phyloP scores from a whole-genome alignment of 2,329 filamentous ascomycete species.

The Hymenoscyphus occultus region DNA sequence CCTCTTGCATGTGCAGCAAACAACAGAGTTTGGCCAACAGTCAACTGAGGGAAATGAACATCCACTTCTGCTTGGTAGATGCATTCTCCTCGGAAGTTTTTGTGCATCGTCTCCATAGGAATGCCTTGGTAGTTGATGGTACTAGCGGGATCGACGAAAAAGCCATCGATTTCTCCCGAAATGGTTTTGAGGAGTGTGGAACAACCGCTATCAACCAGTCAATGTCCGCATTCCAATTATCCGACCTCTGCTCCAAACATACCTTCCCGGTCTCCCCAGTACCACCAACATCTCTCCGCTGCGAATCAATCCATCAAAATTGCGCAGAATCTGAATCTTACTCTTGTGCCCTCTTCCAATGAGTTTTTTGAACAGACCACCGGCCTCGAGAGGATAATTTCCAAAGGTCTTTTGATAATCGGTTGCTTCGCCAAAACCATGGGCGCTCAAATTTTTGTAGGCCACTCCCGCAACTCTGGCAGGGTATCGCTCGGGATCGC shows the following conservation, averaged over 20 bases:
- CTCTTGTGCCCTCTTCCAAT: constrained; percentile 50
- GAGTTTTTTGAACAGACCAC: constrained; percentile 45
- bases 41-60: constrained; percentile 74
- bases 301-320: constrained; percentile 62
- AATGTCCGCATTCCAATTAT: not conserved
- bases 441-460: constrained; percentile 66
- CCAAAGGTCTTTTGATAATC: constrained; percentile 67
- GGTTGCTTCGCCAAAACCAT: constrained; percentile 64
- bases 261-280: constrained; percentile 62
- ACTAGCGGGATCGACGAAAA: constrained; percentile 50
- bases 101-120: constrained; percentile 47
- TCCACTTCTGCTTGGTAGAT: constrained; percentile 76
- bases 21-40: constrained; percentile 68
- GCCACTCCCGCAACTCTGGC: constrained; percentile 61
- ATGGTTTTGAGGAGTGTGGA: constrained; percentile 62
- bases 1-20: constrained; percentile 66
- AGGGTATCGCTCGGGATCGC: constrained; percentile 50
- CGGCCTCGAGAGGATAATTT: constrained; percentile 56
- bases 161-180: constrained; percentile 51
- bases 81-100: constrained; percentile 62
- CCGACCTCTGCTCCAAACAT: not conserved
- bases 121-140: constrained; percentile 61
- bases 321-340: constrained; percentile 55
- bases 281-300: constrained; percentile 68
- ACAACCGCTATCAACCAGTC: constrained; percentile 49